phyloP scores from a whole-genome alignment of 495 filamentous ascomycete genomes.

The Lichenothelia convexa region DNA sequence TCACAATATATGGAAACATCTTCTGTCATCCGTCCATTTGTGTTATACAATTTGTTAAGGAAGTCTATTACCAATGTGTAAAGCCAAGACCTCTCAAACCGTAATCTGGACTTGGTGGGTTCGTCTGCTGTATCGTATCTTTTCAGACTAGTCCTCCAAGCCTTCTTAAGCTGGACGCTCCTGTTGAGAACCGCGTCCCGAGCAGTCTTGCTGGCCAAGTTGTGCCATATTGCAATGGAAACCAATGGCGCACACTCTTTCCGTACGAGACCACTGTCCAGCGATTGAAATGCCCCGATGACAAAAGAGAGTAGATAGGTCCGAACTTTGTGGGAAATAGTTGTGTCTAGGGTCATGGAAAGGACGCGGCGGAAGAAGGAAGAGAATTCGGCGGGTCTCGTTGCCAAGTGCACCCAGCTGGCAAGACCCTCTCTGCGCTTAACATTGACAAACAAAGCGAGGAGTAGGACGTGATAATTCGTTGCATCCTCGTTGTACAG shows the following conservation, averaged over 20 bases:
- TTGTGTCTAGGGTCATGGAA: constrained; percentile 70
- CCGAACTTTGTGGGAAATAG: constrained; percentile 49
- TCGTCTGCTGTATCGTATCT: constrained; percentile 81
- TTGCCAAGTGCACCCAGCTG: constrained; percentile 69
- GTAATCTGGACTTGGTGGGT: constrained; percentile 51
- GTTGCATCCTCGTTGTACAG: constrained; percentile 76
- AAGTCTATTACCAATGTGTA: constrained; percentile 78
- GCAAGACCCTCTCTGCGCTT: constrained; percentile 74
- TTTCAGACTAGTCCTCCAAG: constrained; percentile 77
- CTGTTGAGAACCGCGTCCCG: constrained; percentile 52
- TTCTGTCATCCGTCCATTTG: constrained; percentile 17
- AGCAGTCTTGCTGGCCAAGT: constrained; percentile 53
- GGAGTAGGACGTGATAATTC: constrained; percentile 74
- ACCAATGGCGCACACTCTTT: constrained; percentile 95
- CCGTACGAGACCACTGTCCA: constrained; percentile 73
- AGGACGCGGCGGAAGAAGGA: constrained; percentile 76
- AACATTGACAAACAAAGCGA: constrained; percentile 68
- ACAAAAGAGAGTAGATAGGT: constrained; percentile 71
- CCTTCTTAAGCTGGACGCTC: constrained; percentile 54
- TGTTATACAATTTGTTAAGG: constrained; percentile 47
- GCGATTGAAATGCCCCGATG: constrained; percentile 80
- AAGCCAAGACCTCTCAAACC: constrained; percentile 89
- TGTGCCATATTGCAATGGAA: constrained; percentile 89
- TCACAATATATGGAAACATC: constrained; percentile 76
- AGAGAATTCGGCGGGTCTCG: constrained; percentile 69